These are phyloP conservation scores for Glycine soja DNA, from an alignment of 306 rosid genomes.

Conservation along the genomic window DNA sequence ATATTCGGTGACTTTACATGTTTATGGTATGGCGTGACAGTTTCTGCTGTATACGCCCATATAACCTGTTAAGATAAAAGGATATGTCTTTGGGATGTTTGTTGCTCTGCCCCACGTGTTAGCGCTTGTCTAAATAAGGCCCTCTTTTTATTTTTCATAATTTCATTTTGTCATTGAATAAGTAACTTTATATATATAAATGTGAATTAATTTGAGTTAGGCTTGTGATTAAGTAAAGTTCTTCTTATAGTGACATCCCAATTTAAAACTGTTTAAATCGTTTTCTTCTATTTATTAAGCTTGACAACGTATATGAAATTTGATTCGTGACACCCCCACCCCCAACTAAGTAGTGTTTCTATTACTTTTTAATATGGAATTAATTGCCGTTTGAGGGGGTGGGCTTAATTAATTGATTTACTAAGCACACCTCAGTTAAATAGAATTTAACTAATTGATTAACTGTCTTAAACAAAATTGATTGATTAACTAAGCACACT, in stretches of 20 bases:
- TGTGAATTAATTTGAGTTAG: background rate
- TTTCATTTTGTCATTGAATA: background rate
- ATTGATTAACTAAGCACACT: too few species aligned
- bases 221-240: background rate
- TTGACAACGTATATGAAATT: background rate
- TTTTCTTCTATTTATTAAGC: background rate
- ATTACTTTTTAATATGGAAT: background rate
- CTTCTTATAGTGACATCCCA: background rate
- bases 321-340: background rate
- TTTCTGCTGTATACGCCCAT: background rate
- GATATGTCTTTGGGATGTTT: conserved; percentile 14
- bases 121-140: background rate
- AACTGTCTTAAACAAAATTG: too few species aligned
- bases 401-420: background rate
- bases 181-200: background rate
- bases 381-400: background rate
- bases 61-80: background rate
- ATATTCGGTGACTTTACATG: conserved; percentile 32
- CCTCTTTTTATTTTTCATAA: background rate
- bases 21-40: conserved; percentile 1
- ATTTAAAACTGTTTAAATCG: too few species aligned
- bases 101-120: background rate
- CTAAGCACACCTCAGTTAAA: background rate
- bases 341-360: background rate
- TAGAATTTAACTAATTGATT: background rate